These are phyloP conservation scores for Daphne laureola DNA, from an alignment of 441 rosid species.

Conservation along the genomic window DNA sequence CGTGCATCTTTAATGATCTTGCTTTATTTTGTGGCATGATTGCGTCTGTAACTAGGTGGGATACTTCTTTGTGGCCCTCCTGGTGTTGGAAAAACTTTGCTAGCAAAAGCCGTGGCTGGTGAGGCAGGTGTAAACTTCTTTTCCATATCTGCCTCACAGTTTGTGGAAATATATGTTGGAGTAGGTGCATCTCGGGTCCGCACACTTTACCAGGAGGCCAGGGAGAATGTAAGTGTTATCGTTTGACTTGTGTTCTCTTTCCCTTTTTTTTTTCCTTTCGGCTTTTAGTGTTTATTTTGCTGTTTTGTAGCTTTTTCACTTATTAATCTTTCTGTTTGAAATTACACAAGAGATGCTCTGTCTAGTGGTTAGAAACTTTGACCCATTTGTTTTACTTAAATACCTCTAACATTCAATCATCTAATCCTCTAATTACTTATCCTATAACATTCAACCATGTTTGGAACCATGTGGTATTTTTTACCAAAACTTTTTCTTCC, in stretches of 20 bases:
- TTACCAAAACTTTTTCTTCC: too few relatives aligned
- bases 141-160: slow-evolving; percentile 93
- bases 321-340: background rate
- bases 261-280: background rate
- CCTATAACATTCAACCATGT: too few relatives aligned
- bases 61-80: slow-evolving; percentile 96
- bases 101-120: slow-evolving; percentile 97
- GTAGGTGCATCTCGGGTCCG: slow-evolving; percentile 98
- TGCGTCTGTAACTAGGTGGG: slow-evolving; percentile 53
- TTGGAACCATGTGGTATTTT: too few relatives aligned
- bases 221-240: slow-evolving; percentile 50
- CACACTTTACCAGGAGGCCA: slow-evolving; percentile 90
- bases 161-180: slow-evolving; percentile 95
- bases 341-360: too few relatives aligned
- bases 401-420: too few relatives aligned
- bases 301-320: background rate
- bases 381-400: too few relatives aligned
- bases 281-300: background rate
- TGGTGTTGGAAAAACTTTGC: slow-evolving; percentile 88
- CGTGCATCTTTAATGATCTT: background rate
- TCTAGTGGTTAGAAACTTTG: too few relatives aligned
- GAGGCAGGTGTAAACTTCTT: slow-evolving; percentile 98
- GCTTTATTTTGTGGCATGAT: slow-evolving; percentile 10
- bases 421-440: too few relatives aligned
- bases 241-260: slow-evolving; percentile 11